Percentiles rank a stretch among this genome's conserved stretches.
Evolutionary conservation across 139 green algal genomes (phyloP).

Genomic region (Eudorina sp.): DNA sequence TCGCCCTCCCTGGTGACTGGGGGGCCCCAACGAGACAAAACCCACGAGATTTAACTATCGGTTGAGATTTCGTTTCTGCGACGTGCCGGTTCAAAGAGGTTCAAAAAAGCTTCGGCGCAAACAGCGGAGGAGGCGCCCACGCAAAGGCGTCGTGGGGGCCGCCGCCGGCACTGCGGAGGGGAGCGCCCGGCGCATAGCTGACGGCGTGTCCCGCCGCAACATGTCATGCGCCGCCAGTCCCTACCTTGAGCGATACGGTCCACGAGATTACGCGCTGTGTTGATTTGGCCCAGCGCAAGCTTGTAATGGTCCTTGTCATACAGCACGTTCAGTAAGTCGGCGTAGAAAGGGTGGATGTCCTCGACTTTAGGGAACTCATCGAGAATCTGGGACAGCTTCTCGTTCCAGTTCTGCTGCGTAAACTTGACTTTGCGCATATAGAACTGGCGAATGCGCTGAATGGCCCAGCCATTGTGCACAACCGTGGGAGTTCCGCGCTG

Average conservation of each 20-base stretch:
- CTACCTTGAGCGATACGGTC: conserved; percentile 92
- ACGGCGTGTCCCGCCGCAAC: no score
- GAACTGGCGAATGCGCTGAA: conserved; percentile 97
- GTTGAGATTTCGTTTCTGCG: no score
- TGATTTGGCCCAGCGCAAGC: conserved; percentile 97
- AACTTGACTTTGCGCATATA: conserved; percentile 99
- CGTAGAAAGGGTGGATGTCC: conserved; percentile 99
- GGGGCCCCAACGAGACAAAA: no score
- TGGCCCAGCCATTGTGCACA: conserved; percentile 95
- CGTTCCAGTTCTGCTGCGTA: conserved; percentile 95
- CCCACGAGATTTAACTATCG: no score
- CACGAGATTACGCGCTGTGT: conserved; percentile 94
- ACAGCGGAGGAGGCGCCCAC: no score
- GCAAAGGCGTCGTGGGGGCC: no score
- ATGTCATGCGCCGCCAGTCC: no score
- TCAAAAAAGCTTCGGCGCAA: no score
- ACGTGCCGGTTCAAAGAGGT: no score
- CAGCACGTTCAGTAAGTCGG: conserved; percentile 98
- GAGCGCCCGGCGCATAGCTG: no score
- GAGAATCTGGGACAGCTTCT: conserved; percentile 93
- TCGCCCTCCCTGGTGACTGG: no score
- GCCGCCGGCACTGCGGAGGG: no score
- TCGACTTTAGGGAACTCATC: conserved; percentile 99
- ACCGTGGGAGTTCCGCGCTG: conserved; percentile 99
- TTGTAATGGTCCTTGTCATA: conserved; percentile 99